These are phyloP conservation scores for Cyberlindnera bimundalis DNA, from an alignment of 805 yeast species.

Conservation along the genomic window DNA sequence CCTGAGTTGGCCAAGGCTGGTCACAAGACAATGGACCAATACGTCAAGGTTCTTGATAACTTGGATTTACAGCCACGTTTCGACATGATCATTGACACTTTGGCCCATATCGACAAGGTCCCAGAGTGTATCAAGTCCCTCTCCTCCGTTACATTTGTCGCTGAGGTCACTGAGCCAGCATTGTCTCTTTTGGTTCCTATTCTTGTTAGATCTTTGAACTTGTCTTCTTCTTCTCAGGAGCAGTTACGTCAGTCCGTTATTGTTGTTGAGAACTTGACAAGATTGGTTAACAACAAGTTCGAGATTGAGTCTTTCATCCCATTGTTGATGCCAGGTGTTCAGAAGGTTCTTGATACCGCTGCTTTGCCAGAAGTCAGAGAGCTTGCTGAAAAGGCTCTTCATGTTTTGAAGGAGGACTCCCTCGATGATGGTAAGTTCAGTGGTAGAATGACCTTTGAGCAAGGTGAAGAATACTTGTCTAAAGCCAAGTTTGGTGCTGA, in stretches of 20 bases:
- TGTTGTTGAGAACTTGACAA: constrained; percentile 91
- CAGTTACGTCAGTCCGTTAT: constrained; percentile 95
- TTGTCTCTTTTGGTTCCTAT: constrained; percentile 88
- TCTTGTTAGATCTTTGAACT: constrained; percentile 80
- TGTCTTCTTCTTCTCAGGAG: constrained; percentile 86
- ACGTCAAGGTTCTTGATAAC: constrained; percentile 83
- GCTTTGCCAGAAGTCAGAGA: constrained; percentile 96
- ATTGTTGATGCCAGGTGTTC: constrained; percentile 82
- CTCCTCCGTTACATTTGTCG: constrained; percentile 93
- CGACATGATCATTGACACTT: constrained; percentile 79
- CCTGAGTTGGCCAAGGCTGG: constrained; percentile 93
- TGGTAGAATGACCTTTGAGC: constrained; percentile 61
- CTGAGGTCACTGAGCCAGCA: constrained; percentile 97
- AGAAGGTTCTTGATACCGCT: constrained; percentile 84
- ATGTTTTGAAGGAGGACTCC: constrained; percentile 80
- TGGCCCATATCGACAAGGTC: constrained; percentile 86
- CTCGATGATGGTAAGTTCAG: constrained; percentile 69
- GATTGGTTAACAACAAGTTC: constrained; percentile 88
- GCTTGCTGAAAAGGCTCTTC: constrained; percentile 80
- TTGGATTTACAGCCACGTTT: constrained; percentile 86
- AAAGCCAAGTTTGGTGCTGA: constrained; percentile 33
- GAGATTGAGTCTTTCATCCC: constrained; percentile 91
- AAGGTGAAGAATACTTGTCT: constrained; percentile 45
- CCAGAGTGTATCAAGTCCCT: constrained; percentile 85
- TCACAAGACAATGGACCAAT: constrained; percentile 59